Percentiles rank a stretch among this genome's conserved stretches.
Evolutionary conservation across 768 basidiomycete genomes (phyloP).

Genomic region (Arthromyces matolae): DNA sequence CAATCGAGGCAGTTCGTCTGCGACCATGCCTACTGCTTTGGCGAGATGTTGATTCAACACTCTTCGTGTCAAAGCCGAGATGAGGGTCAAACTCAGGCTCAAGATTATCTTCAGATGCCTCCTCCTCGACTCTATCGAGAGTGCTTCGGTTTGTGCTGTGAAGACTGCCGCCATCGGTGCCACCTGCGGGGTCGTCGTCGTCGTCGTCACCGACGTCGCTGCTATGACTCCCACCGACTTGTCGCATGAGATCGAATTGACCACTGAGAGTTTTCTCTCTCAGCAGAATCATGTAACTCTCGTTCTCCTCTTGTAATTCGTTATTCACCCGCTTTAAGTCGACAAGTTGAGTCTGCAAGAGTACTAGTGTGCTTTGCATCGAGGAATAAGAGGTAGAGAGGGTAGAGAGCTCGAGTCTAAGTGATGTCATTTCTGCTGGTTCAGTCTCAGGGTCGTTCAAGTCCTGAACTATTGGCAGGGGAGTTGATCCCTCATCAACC

Average conservation of each 20-base stretch:
- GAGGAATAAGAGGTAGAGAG: constrained; percentile 83
- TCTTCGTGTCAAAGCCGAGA: constrained; percentile 26
- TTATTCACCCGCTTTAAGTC: constrained; percentile 88
- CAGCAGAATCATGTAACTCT: constrained; percentile 92
- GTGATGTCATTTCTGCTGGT: constrained; percentile 83
- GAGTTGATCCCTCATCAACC: constrained; percentile 23
- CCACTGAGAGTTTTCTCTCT: constrained; percentile 90
- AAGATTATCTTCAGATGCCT: constrained; percentile 39
- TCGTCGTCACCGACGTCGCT: constrained; percentile 34
- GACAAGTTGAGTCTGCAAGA: constrained; percentile 78
- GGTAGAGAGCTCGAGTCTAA: constrained; percentile 80
- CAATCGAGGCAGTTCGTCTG: constrained; percentile 46
- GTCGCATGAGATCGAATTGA: constrained; percentile 73
- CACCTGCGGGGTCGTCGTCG: constrained; percentile 36
- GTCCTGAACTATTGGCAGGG: constrained; percentile 38
- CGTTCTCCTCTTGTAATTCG: constrained; percentile 91
- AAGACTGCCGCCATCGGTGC: constrained; percentile 51
- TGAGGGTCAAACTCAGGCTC: constrained; percentile 38
- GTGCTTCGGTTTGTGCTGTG: constrained; percentile 54
- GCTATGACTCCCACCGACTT: constrained; percentile 50
- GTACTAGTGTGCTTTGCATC: constrained; percentile 78
- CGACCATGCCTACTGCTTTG: constrained; percentile 42
- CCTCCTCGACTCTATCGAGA: constrained; percentile 64
- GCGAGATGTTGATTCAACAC: constrained; percentile 36
- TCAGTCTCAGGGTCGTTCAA: constrained; percentile 66